phyloP scores from a whole-genome alignment of 257 asterid species.

The Fraxinus quadrangulata region DNA sequence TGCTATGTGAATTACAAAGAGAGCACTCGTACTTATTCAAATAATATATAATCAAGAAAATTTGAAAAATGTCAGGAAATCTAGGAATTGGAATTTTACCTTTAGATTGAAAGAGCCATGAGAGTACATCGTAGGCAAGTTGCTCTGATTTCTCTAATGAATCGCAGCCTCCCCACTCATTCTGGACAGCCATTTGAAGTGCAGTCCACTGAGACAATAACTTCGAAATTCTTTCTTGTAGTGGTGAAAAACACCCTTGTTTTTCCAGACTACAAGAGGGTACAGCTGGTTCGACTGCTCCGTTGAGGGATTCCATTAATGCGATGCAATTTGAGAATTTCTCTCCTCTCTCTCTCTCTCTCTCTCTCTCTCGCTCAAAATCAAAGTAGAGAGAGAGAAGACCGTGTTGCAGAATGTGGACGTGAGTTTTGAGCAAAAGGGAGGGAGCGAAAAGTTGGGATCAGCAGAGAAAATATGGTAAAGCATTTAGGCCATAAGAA shows the following conservation, averaged over 20 bases:
- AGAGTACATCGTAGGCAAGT: conserved; percentile 40
- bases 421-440: background rate
- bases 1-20: too few relatives aligned
- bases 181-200: conserved; percentile 50
- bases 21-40: too few relatives aligned
- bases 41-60: too few relatives aligned
- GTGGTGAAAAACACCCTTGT: conserved; percentile 5
- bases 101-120: conserved; percentile 40
- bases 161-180: conserved; percentile 57
- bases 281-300: background rate
- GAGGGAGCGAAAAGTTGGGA: conserved; percentile 31
- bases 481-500: background rate
- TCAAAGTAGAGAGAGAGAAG: conserved; percentile 12
- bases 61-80: too few relatives aligned
- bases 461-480: conserved; percentile 32
- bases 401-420: background rate
- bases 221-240: conserved; percentile 36
- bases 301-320: conserved; percentile 21
- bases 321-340: background rate
- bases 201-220: conserved; percentile 45
- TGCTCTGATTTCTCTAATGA: conserved; percentile 35
- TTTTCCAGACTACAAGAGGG: background rate
- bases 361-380: background rate
- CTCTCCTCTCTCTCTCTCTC: background rate
- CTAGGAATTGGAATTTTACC: conserved; percentile 19